Percentiles rank a stretch among this genome's conserved stretches.
Conservation (phyloP, 352 stramenopile genomes). For the Aphanomyces euteiches region DNA sequence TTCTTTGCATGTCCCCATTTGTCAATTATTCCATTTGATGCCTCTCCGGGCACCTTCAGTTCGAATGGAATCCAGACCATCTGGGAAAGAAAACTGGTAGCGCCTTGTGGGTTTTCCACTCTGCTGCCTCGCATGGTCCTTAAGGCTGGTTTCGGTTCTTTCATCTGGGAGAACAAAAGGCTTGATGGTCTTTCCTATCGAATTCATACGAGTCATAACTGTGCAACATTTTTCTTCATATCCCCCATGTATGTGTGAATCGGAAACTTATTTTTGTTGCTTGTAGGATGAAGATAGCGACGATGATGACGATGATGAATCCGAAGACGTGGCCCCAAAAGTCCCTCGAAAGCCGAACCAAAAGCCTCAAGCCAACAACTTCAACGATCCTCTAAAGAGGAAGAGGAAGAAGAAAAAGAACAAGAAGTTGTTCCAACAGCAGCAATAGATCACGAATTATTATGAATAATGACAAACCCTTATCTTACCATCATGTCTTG, state of each 20-base stretch:
- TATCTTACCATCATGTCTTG: too few species aligned
- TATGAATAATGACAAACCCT: too few species aligned
- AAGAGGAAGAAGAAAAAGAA: constrained; percentile 27
- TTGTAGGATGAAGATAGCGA: constrained; percentile 9
- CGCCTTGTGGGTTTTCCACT: constrained; percentile 75
- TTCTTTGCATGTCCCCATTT: constrained; percentile 30
- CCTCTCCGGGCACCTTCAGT: constrained; percentile 43
- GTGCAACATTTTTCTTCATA: constrained; percentile 69
- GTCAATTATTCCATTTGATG: constrained; percentile 35
- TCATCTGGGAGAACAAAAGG: constrained; percentile 52
- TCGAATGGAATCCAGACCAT: constrained; percentile 71
- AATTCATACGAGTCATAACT: constrained; percentile 93
- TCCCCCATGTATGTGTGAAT: constrained; percentile 30
- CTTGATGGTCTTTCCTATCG: constrained; percentile 68
- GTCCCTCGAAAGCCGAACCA: neutral
- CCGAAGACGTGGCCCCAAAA: neutral
- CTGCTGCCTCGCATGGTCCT: constrained; percentile 79
- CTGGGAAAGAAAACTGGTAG: constrained; percentile 81
- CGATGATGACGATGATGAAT: constrained; percentile 5
- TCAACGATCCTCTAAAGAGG: neutral
- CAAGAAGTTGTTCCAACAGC: neutral
- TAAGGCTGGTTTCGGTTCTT: constrained; percentile 85
- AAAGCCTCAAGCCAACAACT: neutral
- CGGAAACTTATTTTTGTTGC: neutral
- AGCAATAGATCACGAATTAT: neutral